phyloP scores from a whole-genome alignment of 257 asterid genomes.

The Lantana camara region DNA sequence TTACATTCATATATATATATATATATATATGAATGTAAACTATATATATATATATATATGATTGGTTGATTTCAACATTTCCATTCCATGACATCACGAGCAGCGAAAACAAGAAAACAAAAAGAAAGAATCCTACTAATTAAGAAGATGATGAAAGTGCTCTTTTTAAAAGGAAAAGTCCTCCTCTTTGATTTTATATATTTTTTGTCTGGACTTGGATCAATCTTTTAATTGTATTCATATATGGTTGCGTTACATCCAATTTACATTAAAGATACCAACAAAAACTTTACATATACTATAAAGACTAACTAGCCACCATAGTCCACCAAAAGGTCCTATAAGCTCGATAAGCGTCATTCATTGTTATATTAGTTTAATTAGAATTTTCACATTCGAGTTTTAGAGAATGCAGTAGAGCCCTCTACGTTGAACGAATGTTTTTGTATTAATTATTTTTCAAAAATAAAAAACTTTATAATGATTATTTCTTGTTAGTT shows the following conservation, averaged over 20 bases:
- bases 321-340: conserved; percentile 45
- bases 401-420: no score
- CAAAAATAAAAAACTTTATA: background rate
- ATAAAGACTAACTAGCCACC: conserved; percentile 15
- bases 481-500: conserved; percentile 17
- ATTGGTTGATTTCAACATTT: no score
- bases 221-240: background rate
- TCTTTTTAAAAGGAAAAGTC: conserved; percentile 35
- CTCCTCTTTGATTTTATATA: conserved; percentile 17
- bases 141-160: conserved; percentile 39
- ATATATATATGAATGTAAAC: no score
- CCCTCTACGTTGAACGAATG: no score
- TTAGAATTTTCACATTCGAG: no score
- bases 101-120: background rate
- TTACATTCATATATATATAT: no score
- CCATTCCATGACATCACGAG: no score
- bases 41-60: no score
- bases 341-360: no score
- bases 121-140: conserved; percentile 19
- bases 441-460: no score
- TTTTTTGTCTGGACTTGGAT: conserved; percentile 13
- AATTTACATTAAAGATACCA: conserved; percentile 14
- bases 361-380: no score
- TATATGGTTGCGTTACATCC: background rate
- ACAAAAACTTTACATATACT: no score